Percentiles rank a stretch among this genome's conserved stretches.
Evolutionary conservation across 2,329 filamentous ascomycete genomes (phyloP).

Genomic region (Nothopassalora personata): DNA sequence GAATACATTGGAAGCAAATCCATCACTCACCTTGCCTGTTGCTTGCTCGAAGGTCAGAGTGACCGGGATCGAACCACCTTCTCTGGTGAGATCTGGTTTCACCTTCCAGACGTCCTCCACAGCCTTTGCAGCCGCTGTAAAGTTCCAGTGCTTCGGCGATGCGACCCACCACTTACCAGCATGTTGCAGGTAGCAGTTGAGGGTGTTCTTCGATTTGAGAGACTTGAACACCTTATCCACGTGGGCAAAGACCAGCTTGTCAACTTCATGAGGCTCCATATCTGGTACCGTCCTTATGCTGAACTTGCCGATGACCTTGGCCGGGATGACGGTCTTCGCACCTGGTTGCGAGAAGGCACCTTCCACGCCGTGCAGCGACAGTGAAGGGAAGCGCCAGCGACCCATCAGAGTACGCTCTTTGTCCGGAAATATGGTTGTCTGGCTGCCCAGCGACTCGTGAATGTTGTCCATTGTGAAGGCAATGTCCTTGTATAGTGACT

Average conservation of each 20-base stretch:
- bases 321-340: slow-evolving; percentile 97
- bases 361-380: slow-evolving; percentile 91
- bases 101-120: slow-evolving; percentile 92
- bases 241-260: slow-evolving; percentile 76
- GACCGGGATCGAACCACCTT: slow-evolving; percentile 95
- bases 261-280: slow-evolving; percentile 91
- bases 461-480: slow-evolving; percentile 95
- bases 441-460: slow-evolving; percentile 82
- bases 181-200: slow-evolving; percentile 75
- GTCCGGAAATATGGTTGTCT: slow-evolving; percentile 78
- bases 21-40: slow-evolving; percentile 63
- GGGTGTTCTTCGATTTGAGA: slow-evolving; percentile 84
- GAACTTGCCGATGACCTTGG: slow-evolving; percentile 97
- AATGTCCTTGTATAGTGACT: slow-evolving; percentile 80
- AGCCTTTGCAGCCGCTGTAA: slow-evolving; percentile 89
- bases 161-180: slow-evolving; percentile 98
- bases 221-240: slow-evolving; percentile 80
- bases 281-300: slow-evolving; percentile 95
- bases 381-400: slow-evolving; percentile 88
- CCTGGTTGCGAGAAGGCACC: slow-evolving; percentile 89
- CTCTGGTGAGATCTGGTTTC: slow-evolving; percentile 88
- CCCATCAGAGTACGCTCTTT: slow-evolving; percentile 94
- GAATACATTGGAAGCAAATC: not conserved
- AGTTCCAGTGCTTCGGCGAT: slow-evolving; percentile 98
- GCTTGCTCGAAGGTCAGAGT: slow-evolving; percentile 97